Conservation (phyloP, 805 yeast species). For the Ogataea haglerorum region DNA sequence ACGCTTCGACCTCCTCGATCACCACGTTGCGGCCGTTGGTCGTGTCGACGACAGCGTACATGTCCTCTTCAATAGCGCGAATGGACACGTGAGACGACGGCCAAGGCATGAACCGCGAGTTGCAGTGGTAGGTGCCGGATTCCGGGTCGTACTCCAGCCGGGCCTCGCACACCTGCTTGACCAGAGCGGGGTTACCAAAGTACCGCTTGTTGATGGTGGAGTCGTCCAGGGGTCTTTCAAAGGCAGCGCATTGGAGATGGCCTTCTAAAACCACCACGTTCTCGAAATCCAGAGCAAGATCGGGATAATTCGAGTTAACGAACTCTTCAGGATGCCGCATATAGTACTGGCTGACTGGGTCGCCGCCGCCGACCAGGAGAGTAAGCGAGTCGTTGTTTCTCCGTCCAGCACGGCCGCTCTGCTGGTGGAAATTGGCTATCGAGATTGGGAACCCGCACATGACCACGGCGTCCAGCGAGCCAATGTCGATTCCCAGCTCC, state of each 20-base stretch:
- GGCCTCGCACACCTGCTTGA: conserved; percentile 27
- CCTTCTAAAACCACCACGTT: conserved; percentile 65
- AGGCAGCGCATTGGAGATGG: conserved; percentile 94
- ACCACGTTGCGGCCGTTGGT: conserved; percentile 73
- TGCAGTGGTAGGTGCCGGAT: conserved; percentile 50
- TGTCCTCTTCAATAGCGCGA: conserved; percentile 78
- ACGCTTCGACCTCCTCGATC: conserved; percentile 85
- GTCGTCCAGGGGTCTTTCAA: conserved; percentile 64
- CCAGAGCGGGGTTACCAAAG: conserved; percentile 43
- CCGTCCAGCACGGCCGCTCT: conserved; percentile 96
- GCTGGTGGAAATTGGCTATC: conserved; percentile 86
- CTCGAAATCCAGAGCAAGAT: conserved; percentile 56
- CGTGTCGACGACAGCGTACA: conserved; percentile 85
- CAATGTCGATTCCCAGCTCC: conserved; percentile 94
- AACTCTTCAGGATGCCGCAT: conserved; percentile 64
- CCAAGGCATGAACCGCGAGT: conserved; percentile 68
- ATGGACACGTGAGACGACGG: conserved; percentile 75
- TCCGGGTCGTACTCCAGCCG: conserved; percentile 41
- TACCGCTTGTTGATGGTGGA: conserved; percentile 46
- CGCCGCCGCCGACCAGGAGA: conserved; percentile 73
- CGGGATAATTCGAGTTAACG: conserved; percentile 51
- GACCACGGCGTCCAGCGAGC: conserved; percentile 85
- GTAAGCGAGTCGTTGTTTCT: conserved; percentile 82
- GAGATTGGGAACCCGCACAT: conserved; percentile 92
- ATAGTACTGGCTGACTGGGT: conserved; percentile 84